phyloP scores from a whole-genome alignment of 169 alveolate species.

The Perkinsus marinus region DNA sequence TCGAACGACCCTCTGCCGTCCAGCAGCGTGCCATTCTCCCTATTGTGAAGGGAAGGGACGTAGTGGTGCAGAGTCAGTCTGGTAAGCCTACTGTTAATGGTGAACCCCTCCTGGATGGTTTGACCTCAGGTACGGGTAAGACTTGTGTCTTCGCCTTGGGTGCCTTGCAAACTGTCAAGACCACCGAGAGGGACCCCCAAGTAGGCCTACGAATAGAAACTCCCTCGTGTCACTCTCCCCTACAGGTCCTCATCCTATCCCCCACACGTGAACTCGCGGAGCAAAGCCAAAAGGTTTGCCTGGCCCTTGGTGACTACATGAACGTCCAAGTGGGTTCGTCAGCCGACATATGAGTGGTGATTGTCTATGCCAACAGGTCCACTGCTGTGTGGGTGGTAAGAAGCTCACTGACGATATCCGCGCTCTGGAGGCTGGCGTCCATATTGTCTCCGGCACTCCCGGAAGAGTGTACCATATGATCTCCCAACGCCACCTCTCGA shows the following conservation, averaged over 20 bases:
- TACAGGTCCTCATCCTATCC: conserved; percentile 70
- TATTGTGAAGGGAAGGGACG: conserved; percentile 89
- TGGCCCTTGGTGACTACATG: conserved; percentile 94
- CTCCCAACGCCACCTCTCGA: conserved; percentile 80
- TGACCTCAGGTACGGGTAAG: conserved; percentile 79
- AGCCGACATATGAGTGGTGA: background rate
- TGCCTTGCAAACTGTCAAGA: conserved; percentile 79
- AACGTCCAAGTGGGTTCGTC: conserved; percentile 55
- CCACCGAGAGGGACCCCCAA: conserved; percentile 64
- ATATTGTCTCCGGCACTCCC: conserved; percentile 95
- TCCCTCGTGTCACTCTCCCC: background rate
- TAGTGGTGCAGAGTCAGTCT: conserved; percentile 86
- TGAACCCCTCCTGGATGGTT: background rate
- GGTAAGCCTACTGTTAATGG: conserved; percentile 23
- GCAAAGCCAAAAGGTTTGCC: conserved; percentile 86
- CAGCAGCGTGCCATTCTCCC: conserved; percentile 97
- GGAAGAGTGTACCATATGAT: conserved; percentile 95
- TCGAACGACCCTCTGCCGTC: conserved; percentile 97
- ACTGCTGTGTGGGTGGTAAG: conserved; percentile 92
- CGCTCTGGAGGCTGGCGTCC: conserved; percentile 90
- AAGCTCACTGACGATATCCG: conserved; percentile 87
- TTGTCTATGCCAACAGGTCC: conserved; percentile 38
- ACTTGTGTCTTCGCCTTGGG: conserved; percentile 95
- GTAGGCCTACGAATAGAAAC: conserved; percentile 12
- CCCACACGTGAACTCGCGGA: conserved; percentile 98